phyloP scores from a whole-genome alignment of 2,329 filamentous ascomycete species.

The Neofusicoccum sp. region DNA sequence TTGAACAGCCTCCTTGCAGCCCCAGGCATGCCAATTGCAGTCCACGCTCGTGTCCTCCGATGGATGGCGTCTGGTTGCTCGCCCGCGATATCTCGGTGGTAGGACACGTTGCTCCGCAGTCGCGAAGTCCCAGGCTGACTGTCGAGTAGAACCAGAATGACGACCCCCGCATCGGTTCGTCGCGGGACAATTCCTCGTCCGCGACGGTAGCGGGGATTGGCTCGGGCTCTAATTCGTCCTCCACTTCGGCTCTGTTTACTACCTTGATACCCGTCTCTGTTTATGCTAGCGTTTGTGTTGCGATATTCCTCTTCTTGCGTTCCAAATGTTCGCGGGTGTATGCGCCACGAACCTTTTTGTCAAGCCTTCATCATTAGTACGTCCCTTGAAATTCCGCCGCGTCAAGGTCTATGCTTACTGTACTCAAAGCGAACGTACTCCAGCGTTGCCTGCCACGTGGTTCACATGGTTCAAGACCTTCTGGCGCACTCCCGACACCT shows the following conservation, averaged over 20 bases:
- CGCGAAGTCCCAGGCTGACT: not conserved
- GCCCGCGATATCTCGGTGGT: not conserved
- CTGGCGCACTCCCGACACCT: conserved; percentile 66
- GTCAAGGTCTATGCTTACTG: not conserved
- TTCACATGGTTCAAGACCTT: conserved; percentile 51
- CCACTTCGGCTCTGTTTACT: conserved; percentile 48
- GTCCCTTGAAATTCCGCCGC: not conserved
- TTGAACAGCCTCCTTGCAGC: too few species aligned
- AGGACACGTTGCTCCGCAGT: not conserved
- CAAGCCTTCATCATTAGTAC: conserved; percentile 9
- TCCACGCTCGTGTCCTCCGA: too few species aligned
- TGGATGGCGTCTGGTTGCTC: not conserved
- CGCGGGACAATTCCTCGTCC: conserved; percentile 45
- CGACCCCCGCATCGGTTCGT: conserved; percentile 50
- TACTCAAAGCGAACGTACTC: not conserved
- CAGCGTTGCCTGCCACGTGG: not conserved
- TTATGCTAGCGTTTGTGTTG: conserved; percentile 52
- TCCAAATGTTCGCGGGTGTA: conserved; percentile 57
- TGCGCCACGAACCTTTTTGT: conserved; percentile 48
- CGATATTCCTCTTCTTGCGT: conserved; percentile 56
- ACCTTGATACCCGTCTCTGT: conserved; percentile 59
- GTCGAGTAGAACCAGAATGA: not conserved
- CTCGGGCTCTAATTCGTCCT: conserved; percentile 31
- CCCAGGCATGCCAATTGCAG: too few species aligned
- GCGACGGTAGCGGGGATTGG: conserved; percentile 42